Base-by-base conservation (phyloP, 23 red algal genomes). In the Gracilaria caudata region DNA sequence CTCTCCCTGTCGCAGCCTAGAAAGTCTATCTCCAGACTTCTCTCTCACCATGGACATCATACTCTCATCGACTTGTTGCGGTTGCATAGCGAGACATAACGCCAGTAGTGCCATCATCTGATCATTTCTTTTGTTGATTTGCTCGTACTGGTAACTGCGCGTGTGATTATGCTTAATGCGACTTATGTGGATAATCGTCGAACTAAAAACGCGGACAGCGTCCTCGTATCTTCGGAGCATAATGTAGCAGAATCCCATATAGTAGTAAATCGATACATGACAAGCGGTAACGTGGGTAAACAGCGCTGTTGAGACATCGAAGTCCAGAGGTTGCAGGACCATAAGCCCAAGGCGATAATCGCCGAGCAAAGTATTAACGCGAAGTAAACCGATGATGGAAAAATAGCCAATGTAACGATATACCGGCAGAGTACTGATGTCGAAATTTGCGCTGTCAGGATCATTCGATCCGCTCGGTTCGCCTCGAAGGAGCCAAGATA, bases 201-300 rank as follows among this genome's bases (percentile, higher is more conserved):
- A 79, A 40, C 51, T 72, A 49, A 99, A 89, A 13, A 95, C 72
- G 7, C 97, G 89, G 54, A 92, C 84, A 40, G 97, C 97, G 49
- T 99, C 93, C 70, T 99, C 97, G 81, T 99, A 99, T 66, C 97
- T 78, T 35, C 92, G 93, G 23, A 99, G 81, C 97, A 99, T 99
- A 64, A 95, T 85, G 65, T 91, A 91, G 77, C 84, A 89, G 73
- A 99, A 99, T 13, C 93, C 94, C 86, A 95, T 95, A 80, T 96
- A 99, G 43, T 99, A 99, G 79, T 93, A 99, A 39, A 99, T 72
- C 20, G 97, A 95, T 37, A 95, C 83, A 74, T 99, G 91, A 78
- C 97, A 99, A 23, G 97, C 97, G 34, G 93, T 99, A 49, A 99
- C 97, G 28, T 96, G 97, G 37, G 97, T 99, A 57, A 92, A 95